These are phyloP conservation scores for Waltiozyma sp. DNA, from an alignment of 1,139 yeast genomes.

Conservation along the genomic window DNA sequence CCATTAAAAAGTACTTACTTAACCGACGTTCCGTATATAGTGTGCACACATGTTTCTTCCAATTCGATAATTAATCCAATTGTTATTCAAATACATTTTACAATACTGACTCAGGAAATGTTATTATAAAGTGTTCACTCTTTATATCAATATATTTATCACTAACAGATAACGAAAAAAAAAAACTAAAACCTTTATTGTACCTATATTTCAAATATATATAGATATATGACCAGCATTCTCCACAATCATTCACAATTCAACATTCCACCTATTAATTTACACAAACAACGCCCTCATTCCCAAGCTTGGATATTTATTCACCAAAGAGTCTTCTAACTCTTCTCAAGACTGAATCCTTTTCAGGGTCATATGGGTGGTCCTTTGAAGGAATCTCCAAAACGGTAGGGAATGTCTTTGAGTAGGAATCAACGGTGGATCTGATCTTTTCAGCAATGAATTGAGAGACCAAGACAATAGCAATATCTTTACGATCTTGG, in stretches of 20 bases:
- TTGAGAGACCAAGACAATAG: conserved; percentile 85
- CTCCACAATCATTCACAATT: background rate
- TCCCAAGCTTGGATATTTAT: conserved; percentile 21
- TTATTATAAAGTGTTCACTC: too few species aligned
- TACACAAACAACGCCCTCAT: background rate
- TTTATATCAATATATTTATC: too few species aligned
- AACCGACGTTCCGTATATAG: too few species aligned
- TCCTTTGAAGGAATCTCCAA: conserved; percentile 97
- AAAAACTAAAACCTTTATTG: background rate
- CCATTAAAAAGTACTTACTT: too few species aligned
- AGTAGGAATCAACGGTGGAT: conserved; percentile 67
- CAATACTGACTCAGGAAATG: too few species aligned
- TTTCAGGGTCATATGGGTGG: conserved; percentile 96
- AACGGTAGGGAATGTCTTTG: conserved; percentile 92
- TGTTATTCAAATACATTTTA: too few species aligned
- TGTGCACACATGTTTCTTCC: too few species aligned
- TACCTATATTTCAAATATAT: background rate
- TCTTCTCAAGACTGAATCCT: conserved; percentile 88
- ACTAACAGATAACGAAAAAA: too few species aligned
- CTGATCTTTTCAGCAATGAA: conserved; percentile 91
- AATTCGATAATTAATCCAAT: too few species aligned
- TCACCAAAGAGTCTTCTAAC: conserved; percentile 94
- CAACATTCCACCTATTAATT: background rate
- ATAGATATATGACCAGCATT: background rate
- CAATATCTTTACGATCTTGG: conserved; percentile 73